These are phyloP conservation scores for Fusarium devonianum DNA, from an alignment of 2,329 filamentous ascomycete species.

Conservation along the genomic window DNA sequence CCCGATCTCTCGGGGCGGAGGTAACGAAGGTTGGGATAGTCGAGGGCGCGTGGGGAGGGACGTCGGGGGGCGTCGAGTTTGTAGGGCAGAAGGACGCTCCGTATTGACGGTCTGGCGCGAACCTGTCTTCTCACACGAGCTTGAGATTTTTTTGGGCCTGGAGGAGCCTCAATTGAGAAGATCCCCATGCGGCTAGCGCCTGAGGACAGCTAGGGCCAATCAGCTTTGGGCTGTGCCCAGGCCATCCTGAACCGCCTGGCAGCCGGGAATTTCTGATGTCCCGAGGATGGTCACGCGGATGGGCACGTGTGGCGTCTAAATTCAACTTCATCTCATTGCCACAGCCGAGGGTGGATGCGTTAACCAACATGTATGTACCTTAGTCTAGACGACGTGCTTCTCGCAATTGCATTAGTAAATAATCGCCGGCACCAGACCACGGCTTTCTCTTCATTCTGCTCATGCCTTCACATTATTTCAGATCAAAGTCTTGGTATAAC, in stretches of 20 bases:
- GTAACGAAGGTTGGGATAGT: constrained; percentile 7
- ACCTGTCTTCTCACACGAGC: constrained; percentile 39
- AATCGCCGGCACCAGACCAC: too few species aligned
- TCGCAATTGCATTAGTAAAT: too few species aligned
- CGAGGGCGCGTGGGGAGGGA: constrained; percentile 7
- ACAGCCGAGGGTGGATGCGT: too few species aligned
- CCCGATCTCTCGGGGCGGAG: constrained; percentile 8
- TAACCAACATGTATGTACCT: too few species aligned
- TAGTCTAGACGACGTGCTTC: too few species aligned
- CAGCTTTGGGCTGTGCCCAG: not conserved
- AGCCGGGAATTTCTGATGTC: too few species aligned
- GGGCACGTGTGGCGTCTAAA: too few species aligned
- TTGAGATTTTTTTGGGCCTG: constrained; percentile 46
- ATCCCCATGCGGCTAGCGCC: constrained; percentile 30
- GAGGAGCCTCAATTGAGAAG: constrained; percentile 41
- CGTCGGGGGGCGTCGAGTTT: not conserved
- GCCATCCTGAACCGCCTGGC: not conserved
- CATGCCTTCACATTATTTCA: too few species aligned
- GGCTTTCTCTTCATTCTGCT: too few species aligned
- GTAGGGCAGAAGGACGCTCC: constrained; percentile 8
- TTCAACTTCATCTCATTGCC: too few species aligned
- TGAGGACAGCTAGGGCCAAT: constrained; percentile 19
- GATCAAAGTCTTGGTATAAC: constrained; percentile 5
- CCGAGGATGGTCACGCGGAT: too few species aligned
- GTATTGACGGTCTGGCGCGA: constrained; percentile 22